These are phyloP conservation scores for Trichoderma pleuroti DNA, from an alignment of 2,329 filamentous ascomycete genomes.

Conservation along the genomic window DNA sequence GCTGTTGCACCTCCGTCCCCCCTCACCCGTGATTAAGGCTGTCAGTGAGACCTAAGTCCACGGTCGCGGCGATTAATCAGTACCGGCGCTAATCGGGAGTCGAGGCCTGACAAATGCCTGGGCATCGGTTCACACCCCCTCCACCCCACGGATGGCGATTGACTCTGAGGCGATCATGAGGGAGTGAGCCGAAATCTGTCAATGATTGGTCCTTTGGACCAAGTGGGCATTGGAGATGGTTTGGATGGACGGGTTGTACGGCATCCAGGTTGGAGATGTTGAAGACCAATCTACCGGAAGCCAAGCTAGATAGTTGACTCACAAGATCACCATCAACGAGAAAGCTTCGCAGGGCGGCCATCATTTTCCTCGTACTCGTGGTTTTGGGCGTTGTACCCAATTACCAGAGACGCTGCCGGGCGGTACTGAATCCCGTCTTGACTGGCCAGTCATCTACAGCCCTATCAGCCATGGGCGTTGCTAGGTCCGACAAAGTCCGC, in stretches of 20 bases:
- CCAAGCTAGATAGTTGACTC: neutral
- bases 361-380: neutral
- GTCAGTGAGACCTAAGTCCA: slow-evolving; percentile 1
- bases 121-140: slow-evolving; percentile 4
- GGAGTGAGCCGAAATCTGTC: slow-evolving; percentile 1
- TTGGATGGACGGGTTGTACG: neutral
- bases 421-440: neutral
- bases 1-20: slow-evolving; percentile 1
- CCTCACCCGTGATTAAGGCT: neutral
- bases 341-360: neutral
- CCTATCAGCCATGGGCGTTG: neutral
- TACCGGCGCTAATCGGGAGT: slow-evolving; percentile 8
- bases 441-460: neutral
- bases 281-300: neutral
- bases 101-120: neutral
- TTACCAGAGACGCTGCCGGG: neutral
- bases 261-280: neutral
- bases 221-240: neutral
- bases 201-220: neutral
- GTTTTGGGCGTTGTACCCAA: neutral
- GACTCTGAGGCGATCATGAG: slow-evolving; percentile 1
- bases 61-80: slow-evolving; percentile 6
- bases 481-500: neutral
- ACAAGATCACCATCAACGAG: neutral
- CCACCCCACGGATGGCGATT: slow-evolving; percentile 7